phyloP scores from a whole-genome alignment of 345 rosid species.

The Populus deltoides region DNA sequence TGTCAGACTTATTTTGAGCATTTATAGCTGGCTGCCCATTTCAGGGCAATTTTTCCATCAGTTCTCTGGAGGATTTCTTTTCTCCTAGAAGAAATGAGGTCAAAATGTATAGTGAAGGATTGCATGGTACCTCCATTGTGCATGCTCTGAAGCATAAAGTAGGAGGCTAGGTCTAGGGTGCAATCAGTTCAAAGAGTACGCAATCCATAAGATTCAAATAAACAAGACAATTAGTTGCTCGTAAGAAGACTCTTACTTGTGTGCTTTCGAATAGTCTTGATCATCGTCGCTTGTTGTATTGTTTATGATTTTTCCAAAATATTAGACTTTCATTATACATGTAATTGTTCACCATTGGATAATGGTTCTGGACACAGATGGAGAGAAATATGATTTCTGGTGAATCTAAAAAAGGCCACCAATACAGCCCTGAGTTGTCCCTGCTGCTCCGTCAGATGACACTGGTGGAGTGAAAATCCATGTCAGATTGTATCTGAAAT shows the following conservation, averaged over 20 bases:
- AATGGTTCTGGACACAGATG: slow-evolving; percentile 4
- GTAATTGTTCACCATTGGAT: not conserved
- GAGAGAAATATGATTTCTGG: slow-evolving; percentile 7
- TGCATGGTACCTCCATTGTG: too few species aligned
- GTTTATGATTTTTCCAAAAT: not conserved
- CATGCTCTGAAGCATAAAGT: too few species aligned
- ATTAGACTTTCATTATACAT: not conserved
- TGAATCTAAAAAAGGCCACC: not conserved
- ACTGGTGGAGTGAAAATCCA: not conserved
- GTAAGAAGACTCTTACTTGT: not conserved
- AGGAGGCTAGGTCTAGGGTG: too few species aligned
- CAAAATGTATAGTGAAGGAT: too few species aligned
- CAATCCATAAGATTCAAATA: too few species aligned
- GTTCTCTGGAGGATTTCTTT: too few species aligned
- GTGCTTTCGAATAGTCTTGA: not conserved
- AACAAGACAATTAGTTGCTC: too few species aligned
- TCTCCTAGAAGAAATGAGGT: too few species aligned
- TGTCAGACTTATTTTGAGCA: too few species aligned
- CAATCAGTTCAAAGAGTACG: too few species aligned
- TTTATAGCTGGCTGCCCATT: too few species aligned
- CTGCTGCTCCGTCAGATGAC: not conserved
- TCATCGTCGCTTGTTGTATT: not conserved
- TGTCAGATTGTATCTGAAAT: not conserved
- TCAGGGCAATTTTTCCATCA: too few species aligned
- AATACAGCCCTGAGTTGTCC: not conserved